A percentile compares a stretch with the other conserved stretches of the same genome.
These are phyloP conservation scores for Lippia alba DNA, from an alignment of 305 asterid genomes.

Conservation along the genomic window DNA sequence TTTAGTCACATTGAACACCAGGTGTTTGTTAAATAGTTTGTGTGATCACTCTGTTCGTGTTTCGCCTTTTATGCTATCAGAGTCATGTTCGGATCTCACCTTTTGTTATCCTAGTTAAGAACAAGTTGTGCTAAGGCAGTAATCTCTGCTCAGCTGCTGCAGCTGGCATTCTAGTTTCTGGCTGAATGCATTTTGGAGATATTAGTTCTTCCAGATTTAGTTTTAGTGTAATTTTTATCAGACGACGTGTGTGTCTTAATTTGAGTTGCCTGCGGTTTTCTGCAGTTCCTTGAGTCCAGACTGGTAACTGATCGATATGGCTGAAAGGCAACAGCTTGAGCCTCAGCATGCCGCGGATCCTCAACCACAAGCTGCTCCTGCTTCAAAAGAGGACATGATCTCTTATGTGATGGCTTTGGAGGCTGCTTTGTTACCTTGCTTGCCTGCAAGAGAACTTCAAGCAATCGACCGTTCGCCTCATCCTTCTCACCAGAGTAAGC, in stretches of 20 bases:
- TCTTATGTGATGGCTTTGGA: slow-evolving; percentile 83
- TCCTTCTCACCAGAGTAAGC: slow-evolving; percentile 92
- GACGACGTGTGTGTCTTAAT: background rate
- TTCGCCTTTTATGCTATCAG: slow-evolving; percentile 7
- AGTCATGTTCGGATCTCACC: background rate
- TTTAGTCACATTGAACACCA: slow-evolving; percentile 22
- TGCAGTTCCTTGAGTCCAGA: slow-evolving; percentile 25
- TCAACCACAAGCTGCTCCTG: slow-evolving; percentile 50
- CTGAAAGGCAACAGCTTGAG: slow-evolving; percentile 66
- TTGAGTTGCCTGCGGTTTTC: slow-evolving; percentile 16
- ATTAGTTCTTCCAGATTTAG: background rate
- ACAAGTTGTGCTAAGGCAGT: background rate
- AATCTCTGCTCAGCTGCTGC: background rate
- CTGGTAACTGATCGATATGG: slow-evolving; percentile 46
- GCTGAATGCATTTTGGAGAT: slow-evolving; percentile 13
- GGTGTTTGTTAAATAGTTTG: slow-evolving; percentile 37
- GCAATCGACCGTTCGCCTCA: slow-evolving; percentile 94
- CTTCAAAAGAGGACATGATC: slow-evolving; percentile 74
- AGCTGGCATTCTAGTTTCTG: background rate
- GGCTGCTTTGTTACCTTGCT: slow-evolving; percentile 89
- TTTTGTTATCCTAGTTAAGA: slow-evolving; percentile 9
- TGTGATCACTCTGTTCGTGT: slow-evolving; percentile 4
- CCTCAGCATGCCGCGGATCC: slow-evolving; percentile 53
- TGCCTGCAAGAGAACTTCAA: slow-evolving; percentile 96
- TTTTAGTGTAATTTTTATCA: background rate